Evolutionary conservation across 441 rosid genomes (phyloP), one percentile per base, ranked within the genome.

Genomic region (Viola pubescens): DNA sequence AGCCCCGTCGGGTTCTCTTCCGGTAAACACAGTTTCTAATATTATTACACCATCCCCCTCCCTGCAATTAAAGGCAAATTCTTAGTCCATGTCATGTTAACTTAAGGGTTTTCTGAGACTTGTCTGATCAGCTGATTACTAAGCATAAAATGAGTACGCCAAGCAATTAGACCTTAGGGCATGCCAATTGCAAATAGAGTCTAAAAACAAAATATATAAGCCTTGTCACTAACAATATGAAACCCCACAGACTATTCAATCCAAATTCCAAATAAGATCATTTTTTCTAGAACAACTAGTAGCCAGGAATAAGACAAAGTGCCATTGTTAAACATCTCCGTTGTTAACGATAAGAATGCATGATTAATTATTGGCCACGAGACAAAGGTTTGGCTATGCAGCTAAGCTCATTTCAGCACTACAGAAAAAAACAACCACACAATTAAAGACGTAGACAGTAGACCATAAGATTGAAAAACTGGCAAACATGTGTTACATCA

Each of bases 21-120:
- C 96, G 87, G 63, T 89, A 87, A 43, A 81, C 79, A 59, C 98
- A 92, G 40, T 75, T 79, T 70, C 87, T 79, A 48, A 88, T 67
- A 56, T 61, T 79, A 58, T 89, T 82, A 75, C 98, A 92, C 98
- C 98, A 92, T 78, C 98, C 97, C 67, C 98, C 98, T 54, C 98
- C 98, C 98, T 92, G 70, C 69, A 75, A 51, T 60, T 54, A 58
- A 66, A 6, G 34, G 62, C 49, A 49, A 40, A 38, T 61, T 44
- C 49, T 50, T 52, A 40, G 56, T 40, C 51, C 12, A 52, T 37
- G 54, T 61, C 7, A 39, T 42, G 39, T 10, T 9, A 60, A 34
- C 12, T 37, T 48, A 45, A 53, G 52, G 13, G 37, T 13, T 58
- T 19, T 5, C 41, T 40, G 9, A 4, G 9, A 61, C 63, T 61